Evolutionary conservation across 805 yeast species (phyloP).

Genomic region (Pichia membranifaciens): DNA sequence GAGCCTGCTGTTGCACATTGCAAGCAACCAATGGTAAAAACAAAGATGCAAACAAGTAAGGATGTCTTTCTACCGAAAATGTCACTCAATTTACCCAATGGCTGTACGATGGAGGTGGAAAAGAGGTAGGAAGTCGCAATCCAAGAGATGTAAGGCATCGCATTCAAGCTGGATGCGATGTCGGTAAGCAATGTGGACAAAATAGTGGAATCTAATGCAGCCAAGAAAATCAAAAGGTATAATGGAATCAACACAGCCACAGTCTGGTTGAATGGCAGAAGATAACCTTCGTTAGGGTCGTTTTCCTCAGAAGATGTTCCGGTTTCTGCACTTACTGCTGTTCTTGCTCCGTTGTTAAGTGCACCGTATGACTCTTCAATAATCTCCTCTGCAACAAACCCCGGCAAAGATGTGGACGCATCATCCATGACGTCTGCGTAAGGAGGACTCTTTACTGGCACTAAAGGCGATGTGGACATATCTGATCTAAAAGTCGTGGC

Average conservation of each 20-base stretch:
- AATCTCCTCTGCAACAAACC: slow-evolving; percentile 26
- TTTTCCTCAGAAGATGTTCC: slow-evolving; percentile 3
- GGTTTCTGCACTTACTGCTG: neutral
- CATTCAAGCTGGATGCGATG: slow-evolving; percentile 65
- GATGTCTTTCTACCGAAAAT: slow-evolving; percentile 61
- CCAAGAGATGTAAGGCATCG: slow-evolving; percentile 61
- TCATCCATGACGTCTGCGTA: slow-evolving; percentile 14
- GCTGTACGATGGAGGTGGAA: slow-evolving; percentile 69
- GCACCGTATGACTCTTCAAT: slow-evolving; percentile 17
- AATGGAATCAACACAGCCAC: slow-evolving; percentile 36
- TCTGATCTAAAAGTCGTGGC: too few relatives aligned
- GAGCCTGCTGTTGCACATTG: slow-evolving; percentile 49
- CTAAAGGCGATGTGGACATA: too few relatives aligned
- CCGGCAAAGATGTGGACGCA: slow-evolving; percentile 26
- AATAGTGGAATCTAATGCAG: slow-evolving; percentile 64
- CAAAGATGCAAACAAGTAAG: slow-evolving; percentile 44
- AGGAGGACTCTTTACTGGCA: slow-evolving; percentile 1
- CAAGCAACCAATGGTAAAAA: slow-evolving; percentile 54
- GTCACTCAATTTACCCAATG: slow-evolving; percentile 66
- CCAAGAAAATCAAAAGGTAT: slow-evolving; percentile 47
- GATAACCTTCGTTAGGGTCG: slow-evolving; percentile 17
- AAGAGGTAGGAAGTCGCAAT: slow-evolving; percentile 66
- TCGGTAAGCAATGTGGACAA: slow-evolving; percentile 59
- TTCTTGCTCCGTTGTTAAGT: neutral
- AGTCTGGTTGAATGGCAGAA: slow-evolving; percentile 26